A percentile compares a stretch with the other conserved stretches of the same genome.
Conservation (phyloP, 177 flowering plant genomes). For the Vitis hybrid region DNA sequence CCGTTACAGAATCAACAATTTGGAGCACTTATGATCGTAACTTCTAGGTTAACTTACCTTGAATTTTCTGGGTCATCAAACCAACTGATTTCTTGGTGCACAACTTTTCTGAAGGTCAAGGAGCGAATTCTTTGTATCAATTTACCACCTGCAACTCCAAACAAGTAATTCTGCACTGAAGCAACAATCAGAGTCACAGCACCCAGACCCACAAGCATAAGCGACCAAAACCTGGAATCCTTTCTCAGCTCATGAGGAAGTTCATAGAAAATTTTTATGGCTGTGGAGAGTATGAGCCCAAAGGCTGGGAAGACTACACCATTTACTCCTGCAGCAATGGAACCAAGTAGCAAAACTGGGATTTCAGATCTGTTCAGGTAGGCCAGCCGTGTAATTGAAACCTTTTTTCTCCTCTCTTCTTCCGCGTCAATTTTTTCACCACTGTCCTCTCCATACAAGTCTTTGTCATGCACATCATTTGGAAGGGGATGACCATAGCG, state of each 20-base stretch:
- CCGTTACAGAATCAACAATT: too few species aligned
- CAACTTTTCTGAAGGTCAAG: slow-evolving; percentile 37
- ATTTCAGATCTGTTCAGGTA: slow-evolving; percentile 41
- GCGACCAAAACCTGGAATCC: slow-evolving; percentile 39
- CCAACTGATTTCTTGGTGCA: slow-evolving; percentile 43
- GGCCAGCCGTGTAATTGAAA: slow-evolving; percentile 34
- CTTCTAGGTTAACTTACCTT: slow-evolving; percentile 20
- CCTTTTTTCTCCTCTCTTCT: background rate
- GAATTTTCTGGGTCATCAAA: slow-evolving; percentile 30
- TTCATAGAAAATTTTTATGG: slow-evolving; percentile 36
- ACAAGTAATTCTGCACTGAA: slow-evolving; percentile 34
- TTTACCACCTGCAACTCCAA: slow-evolving; percentile 36
- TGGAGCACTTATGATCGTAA: too few species aligned
- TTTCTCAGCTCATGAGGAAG: slow-evolving; percentile 25
- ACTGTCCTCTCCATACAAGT: too few species aligned
- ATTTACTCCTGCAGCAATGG: slow-evolving; percentile 32
- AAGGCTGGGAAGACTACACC: slow-evolving; percentile 38
- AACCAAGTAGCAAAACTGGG: slow-evolving; percentile 34
- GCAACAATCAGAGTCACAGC: slow-evolving; percentile 8
- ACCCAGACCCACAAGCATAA: slow-evolving; percentile 34
- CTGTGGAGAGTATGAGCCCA: slow-evolving; percentile 32
- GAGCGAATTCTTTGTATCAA: slow-evolving; percentile 40
- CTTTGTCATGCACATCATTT: too few species aligned
- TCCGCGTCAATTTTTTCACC: too few species aligned
- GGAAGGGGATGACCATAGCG: too few species aligned